Percentiles rank a stretch among this genome's conserved stretches.
Conservation (phyloP, 805 yeast genomes). For the Diddensiella transvaalensis region DNA sequence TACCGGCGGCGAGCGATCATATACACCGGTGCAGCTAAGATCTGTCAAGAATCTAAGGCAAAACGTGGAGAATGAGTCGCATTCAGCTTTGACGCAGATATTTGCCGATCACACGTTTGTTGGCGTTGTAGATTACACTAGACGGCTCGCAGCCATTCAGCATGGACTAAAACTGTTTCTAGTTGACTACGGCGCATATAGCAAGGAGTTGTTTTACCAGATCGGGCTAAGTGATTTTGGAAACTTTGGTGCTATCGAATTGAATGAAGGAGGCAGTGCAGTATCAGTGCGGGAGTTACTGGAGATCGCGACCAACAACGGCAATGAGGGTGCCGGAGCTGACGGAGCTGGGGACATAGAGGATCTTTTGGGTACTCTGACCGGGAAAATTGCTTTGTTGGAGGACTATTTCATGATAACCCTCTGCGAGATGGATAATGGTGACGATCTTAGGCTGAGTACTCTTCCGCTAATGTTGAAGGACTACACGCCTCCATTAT, state of each 20-base stretch:
- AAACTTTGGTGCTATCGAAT: constrained; percentile 63
- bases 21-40: constrained; percentile 15
- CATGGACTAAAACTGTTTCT: constrained; percentile 71
- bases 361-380: constrained; percentile 29
- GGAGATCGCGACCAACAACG: constrained; percentile 34
- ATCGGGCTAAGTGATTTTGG: constrained; percentile 71
- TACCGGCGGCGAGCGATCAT: constrained; percentile 3
- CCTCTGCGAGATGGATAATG: constrained; percentile 29
- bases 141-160: constrained; percentile 79
- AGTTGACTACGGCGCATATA: constrained; percentile 73
- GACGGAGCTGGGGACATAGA: constrained; percentile 18
- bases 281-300: constrained; percentile 40
- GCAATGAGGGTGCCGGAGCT: constrained; percentile 11
- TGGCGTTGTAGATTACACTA: constrained; percentile 72
- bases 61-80: constrained; percentile 44
- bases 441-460: constrained; percentile 32
- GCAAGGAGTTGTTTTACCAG: constrained; percentile 75
- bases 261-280: constrained; percentile 21
- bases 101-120: constrained; percentile 70
- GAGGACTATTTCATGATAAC: constrained; percentile 69
- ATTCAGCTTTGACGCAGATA: constrained; percentile 58
- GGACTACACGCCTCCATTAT: constrained; percentile 57
- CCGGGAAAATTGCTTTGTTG: constrained; percentile 70
- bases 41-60: constrained; percentile 51
- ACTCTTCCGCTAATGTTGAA: constrained; percentile 67